Conservation (phyloP, 495 filamentous ascomycete species). For the Oleoguttula mirabilis region DNA sequence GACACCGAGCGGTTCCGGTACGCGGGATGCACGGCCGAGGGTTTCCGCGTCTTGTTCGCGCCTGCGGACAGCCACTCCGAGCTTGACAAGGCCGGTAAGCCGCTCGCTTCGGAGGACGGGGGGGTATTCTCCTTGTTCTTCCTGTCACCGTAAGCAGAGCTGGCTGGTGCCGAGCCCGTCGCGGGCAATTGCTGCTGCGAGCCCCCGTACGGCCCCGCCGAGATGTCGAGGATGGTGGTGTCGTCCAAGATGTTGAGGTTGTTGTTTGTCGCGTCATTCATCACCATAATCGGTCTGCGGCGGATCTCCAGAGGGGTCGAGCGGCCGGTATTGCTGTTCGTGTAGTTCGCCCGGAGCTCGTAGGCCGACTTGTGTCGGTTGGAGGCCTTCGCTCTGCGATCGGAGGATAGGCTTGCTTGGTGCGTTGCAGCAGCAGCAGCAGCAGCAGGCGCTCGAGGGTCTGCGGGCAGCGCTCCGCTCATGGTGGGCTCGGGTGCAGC, state of each 20-base stretch:
- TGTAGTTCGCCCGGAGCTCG: slow-evolving; percentile 25
- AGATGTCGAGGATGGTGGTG: slow-evolving; percentile 18
- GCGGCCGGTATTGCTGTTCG: slow-evolving; percentile 1
- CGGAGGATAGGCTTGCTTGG: neutral
- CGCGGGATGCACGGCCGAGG: slow-evolving; percentile 7
- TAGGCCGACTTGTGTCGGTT: slow-evolving; percentile 21
- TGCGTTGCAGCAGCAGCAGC: neutral
- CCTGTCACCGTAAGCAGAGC: neutral
- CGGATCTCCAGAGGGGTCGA: slow-evolving; percentile 10
- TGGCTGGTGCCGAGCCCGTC: neutral
- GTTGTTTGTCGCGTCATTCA: neutral
- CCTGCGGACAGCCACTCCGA: slow-evolving; percentile 19
- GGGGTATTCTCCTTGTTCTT: slow-evolving; percentile 17
- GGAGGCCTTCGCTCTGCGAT: neutral
- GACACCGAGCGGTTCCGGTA: slow-evolving; percentile 1
- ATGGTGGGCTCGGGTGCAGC: neutral
- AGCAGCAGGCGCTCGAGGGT: neutral
- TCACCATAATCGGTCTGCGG: slow-evolving; percentile 8
- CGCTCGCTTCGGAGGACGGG: neutral
- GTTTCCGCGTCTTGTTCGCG: slow-evolving; percentile 1
- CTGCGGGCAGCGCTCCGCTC: slow-evolving; percentile 3
- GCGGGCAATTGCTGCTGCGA: neutral
- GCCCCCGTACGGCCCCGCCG: slow-evolving; percentile 17
- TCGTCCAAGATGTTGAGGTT: slow-evolving; percentile 15
- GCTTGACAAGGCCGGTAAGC: slow-evolving; percentile 10